Percentiles rank a stretch among this genome's conserved stretches.
Conservation (phyloP, 768 basidiomycete genomes). For the Gyrodon lividus region DNA sequence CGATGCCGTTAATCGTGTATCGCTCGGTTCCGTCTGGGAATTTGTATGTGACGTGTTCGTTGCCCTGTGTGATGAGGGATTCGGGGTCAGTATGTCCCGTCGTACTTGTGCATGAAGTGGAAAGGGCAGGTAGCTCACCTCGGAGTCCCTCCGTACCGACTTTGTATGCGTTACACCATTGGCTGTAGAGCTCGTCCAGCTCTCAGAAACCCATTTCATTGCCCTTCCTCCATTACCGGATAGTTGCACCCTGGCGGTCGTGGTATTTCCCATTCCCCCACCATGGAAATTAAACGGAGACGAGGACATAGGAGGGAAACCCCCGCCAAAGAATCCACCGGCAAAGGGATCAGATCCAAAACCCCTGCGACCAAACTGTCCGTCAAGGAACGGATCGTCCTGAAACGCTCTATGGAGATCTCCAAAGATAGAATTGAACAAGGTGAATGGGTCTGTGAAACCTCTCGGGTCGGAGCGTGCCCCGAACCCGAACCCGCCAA, state of each 20-base stretch:
- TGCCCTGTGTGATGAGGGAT: slow-evolving; percentile 49
- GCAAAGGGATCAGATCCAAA: slow-evolving; percentile 12
- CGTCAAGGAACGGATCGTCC: slow-evolving; percentile 37
- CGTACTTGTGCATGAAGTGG: neutral
- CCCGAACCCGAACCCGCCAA: slow-evolving; percentile 24
- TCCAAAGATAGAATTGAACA: slow-evolving; percentile 74
- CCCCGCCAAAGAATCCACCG: slow-evolving; percentile 11
- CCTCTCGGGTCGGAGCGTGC: slow-evolving; percentile 16
- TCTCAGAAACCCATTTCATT: slow-evolving; percentile 50
- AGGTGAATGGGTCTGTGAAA: slow-evolving; percentile 73
- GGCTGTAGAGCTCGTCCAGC: slow-evolving; percentile 52
- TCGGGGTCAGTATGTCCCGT: slow-evolving; percentile 2
- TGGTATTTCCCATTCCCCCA: slow-evolving; percentile 14
- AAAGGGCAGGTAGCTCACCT: slow-evolving; percentile 42
- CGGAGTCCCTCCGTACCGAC: slow-evolving; percentile 53
- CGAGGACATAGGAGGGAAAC: slow-evolving; percentile 9
- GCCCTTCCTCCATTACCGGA: slow-evolving; percentile 11
- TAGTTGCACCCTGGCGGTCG: slow-evolving; percentile 7
- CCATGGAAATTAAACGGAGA: slow-evolving; percentile 12
- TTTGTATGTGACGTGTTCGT: slow-evolving; percentile 67
- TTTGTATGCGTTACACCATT: slow-evolving; percentile 68
- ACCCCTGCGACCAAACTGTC: slow-evolving; percentile 16
- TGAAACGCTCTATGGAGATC: slow-evolving; percentile 38
- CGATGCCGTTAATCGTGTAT: slow-evolving; percentile 66
- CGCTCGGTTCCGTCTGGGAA: slow-evolving; percentile 67